These are phyloP conservation scores for Trametes hirsuta DNA, from an alignment of 1,284 basidiomycete species.

Conservation along the genomic window DNA sequence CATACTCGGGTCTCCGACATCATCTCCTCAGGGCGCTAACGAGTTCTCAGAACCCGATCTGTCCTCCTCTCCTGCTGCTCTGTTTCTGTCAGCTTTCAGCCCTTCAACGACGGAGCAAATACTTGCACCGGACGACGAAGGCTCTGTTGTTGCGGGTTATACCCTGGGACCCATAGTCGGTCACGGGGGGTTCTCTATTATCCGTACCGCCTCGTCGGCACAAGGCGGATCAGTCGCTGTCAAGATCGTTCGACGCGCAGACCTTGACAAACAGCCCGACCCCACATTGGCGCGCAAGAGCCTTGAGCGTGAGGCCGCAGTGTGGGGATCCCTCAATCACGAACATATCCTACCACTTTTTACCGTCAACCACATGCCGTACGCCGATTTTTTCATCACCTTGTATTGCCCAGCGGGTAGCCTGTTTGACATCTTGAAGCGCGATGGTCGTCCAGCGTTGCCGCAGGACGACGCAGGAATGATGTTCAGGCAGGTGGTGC, in stretches of 20 bases:
- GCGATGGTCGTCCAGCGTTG: slow-evolving; percentile 66
- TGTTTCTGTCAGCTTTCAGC: slow-evolving; percentile 76
- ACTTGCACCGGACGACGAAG: slow-evolving; percentile 54
- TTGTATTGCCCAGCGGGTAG: slow-evolving; percentile 85
- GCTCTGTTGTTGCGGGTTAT: slow-evolving; percentile 68
- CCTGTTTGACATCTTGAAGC: slow-evolving; percentile 82
- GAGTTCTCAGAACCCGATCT: slow-evolving; percentile 28
- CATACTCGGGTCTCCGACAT: slow-evolving; percentile 6
- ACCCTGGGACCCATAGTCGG: slow-evolving; percentile 81
- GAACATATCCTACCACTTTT: slow-evolving; percentile 86
- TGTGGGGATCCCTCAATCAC: slow-evolving; percentile 81
- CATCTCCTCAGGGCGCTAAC: slow-evolving; percentile 21
- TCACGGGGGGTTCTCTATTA: slow-evolving; percentile 86
- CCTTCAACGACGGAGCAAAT: slow-evolving; percentile 37
- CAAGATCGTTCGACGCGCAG: slow-evolving; percentile 74
- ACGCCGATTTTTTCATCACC: slow-evolving; percentile 84
- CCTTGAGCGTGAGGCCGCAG: slow-evolving; percentile 74
- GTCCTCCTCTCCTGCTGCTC: slow-evolving; percentile 70
- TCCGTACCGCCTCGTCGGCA: slow-evolving; percentile 71
- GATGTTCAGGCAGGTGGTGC: slow-evolving; percentile 90
- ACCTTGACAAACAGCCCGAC: slow-evolving; percentile 53
- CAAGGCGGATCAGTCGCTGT: slow-evolving; percentile 78
- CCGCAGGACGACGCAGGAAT: slow-evolving; percentile 81
- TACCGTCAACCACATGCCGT: slow-evolving; percentile 61
- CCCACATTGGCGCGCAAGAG: slow-evolving; percentile 52